Conservation (phyloP, 495 filamentous ascomycete species). For the Penicillium mononematosum region DNA sequence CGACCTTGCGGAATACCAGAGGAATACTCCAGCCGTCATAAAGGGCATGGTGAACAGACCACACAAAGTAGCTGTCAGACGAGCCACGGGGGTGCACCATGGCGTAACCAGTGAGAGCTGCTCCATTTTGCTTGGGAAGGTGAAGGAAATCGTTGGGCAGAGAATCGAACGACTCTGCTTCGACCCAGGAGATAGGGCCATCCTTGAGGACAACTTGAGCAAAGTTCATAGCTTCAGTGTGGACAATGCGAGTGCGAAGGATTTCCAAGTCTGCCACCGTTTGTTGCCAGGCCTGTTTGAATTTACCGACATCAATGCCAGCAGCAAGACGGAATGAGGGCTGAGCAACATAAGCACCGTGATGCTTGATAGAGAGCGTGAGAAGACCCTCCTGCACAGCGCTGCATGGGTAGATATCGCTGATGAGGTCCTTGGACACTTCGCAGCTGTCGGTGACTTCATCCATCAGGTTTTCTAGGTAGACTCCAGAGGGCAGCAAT, state of each 20-base stretch:
- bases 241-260: slow-evolving; percentile 55
- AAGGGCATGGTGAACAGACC: slow-evolving; percentile 66
- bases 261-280: slow-evolving; percentile 50
- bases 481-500: slow-evolving; percentile 35
- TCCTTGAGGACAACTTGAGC: slow-evolving; percentile 56
- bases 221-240: slow-evolving; percentile 46
- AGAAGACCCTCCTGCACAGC: slow-evolving; percentile 70
- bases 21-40: slow-evolving; percentile 71
- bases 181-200: slow-evolving; percentile 47
- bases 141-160: slow-evolving; percentile 45
- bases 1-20: slow-evolving; percentile 56
- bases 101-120: slow-evolving; percentile 54
- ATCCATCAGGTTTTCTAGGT: slow-evolving; percentile 35
- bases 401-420: slow-evolving; percentile 66
- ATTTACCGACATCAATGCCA: slow-evolving; percentile 43
- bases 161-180: slow-evolving; percentile 42
- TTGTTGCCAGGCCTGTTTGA: slow-evolving; percentile 54
- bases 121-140: slow-evolving; percentile 53
- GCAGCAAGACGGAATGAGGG: slow-evolving; percentile 45
- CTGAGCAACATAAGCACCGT: slow-evolving; percentile 54
- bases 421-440: slow-evolving; percentile 40
- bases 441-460: slow-evolving; percentile 47
- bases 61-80: slow-evolving; percentile 50
- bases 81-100: slow-evolving; percentile 39
- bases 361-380: slow-evolving; percentile 55